These are phyloP conservation scores for Lactarius vividus DNA, from an alignment of 768 basidiomycete genomes.

Conservation along the genomic window DNA sequence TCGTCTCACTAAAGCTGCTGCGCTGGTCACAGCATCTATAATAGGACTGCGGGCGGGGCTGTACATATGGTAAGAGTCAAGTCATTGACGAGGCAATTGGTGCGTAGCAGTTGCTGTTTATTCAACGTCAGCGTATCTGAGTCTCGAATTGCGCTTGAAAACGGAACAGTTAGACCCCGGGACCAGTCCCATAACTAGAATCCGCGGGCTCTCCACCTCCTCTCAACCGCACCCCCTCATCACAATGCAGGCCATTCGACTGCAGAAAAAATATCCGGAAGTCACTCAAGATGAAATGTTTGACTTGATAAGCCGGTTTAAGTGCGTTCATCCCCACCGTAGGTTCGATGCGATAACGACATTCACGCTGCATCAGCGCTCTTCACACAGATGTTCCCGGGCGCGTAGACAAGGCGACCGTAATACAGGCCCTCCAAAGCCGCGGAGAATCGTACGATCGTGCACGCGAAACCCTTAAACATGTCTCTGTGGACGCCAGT, in stretches of 20 bases:
- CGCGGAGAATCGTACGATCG: constrained; percentile 89
- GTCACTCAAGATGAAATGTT: constrained; percentile 93
- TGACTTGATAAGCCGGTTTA: constrained; percentile 92
- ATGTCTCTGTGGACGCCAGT: constrained; percentile 90
- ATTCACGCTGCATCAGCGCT: constrained; percentile 43
- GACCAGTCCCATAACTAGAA: constrained; percentile 4
- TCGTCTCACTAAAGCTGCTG: not conserved
- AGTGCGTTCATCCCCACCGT: constrained; percentile 53
- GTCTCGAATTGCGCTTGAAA: not conserved
- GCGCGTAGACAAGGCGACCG: constrained; percentile 76
- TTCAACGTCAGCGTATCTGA: not conserved
- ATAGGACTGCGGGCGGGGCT: not conserved
- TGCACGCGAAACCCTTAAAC: constrained; percentile 86
- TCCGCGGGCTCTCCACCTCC: constrained; percentile 4
- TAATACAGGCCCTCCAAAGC: constrained; percentile 73
- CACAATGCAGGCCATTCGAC: constrained; percentile 75
- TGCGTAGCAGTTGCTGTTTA: constrained; percentile 3
- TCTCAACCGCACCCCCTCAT: constrained; percentile 6
- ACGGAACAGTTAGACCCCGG: not conserved
- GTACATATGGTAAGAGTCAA: not conserved
- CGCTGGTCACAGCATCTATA: not conserved
- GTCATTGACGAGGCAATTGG: too few species aligned
- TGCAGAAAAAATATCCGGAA: constrained; percentile 91
- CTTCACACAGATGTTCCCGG: constrained; percentile 79
- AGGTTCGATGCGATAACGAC: constrained; percentile 23